A percentile compares a stretch with the other conserved stretches of the same genome.
phyloP scores from a whole-genome alignment of 345 rosid genomes.

The Hevea brasiliensis region DNA sequence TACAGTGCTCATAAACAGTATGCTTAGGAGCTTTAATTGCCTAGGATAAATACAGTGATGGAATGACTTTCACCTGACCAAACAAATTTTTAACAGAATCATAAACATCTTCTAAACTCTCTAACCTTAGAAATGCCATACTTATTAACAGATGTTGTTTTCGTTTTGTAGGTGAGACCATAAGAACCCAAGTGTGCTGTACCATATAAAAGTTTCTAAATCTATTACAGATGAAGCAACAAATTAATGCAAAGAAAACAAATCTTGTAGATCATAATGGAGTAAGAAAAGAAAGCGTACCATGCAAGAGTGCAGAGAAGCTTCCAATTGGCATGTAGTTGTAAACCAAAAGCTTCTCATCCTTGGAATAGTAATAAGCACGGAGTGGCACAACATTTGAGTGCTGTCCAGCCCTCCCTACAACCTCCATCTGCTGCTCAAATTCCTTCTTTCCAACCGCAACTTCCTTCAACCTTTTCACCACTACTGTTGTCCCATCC shows the following conservation, averaged over 20 bases:
- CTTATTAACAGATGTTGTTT: too few species aligned
- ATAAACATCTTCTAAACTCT: too few species aligned
- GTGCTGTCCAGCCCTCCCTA: conserved; percentile 59
- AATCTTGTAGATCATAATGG: not conserved
- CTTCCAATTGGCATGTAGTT: conserved; percentile 64
- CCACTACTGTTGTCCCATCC: conserved; percentile 73
- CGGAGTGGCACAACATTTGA: conserved; percentile 54
- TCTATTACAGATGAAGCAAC: not conserved
- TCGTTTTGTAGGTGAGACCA: too few species aligned
- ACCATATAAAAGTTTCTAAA: too few species aligned
- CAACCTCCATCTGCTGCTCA: conserved; percentile 71
- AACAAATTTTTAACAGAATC: too few species aligned
- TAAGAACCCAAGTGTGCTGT: too few species aligned
- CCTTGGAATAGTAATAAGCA: conserved; percentile 58
- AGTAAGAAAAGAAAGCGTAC: conserved; percentile 25
- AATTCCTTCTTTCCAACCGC: conserved; percentile 68
- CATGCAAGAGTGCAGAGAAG: conserved; percentile 65
- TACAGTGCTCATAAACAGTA: too few species aligned
- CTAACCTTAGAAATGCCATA: too few species aligned
- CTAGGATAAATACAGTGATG: too few species aligned
- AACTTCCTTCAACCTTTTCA: conserved; percentile 81
- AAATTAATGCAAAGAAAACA: too few species aligned
- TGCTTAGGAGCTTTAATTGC: too few species aligned
- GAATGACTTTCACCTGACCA: too few species aligned
- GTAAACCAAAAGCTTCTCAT: conserved; percentile 63